Evolutionary conservation across 1,139 yeast genomes (phyloP), one percentile per base, ranked within the genome.

Genomic region (Suhomyces wounanorum): DNA sequence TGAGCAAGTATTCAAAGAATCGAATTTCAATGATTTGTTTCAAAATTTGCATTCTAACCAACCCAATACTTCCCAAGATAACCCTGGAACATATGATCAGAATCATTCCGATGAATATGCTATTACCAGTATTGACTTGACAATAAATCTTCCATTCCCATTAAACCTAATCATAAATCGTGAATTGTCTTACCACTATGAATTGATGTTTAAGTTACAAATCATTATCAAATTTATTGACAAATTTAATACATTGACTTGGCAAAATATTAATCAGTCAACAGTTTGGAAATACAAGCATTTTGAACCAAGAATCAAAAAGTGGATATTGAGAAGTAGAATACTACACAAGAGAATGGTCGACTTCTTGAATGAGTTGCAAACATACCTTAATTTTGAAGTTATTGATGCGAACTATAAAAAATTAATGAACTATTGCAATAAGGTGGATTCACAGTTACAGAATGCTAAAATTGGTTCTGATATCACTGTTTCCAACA

Each of bases 71-170:
- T 39, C 49, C 8, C 48, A 40, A 37, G 52, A 46, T 13, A 69
- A 70, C 13, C 35, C 40, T 11, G 31, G 21, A 28, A 53, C 43
- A 51, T 56, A 68, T 38, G 79, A 83, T 13, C 72, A 82, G 8
- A 81, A 85, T 59, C 82, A 82, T 41, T 65, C 65, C 8, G 76
- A 73, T 52, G 68, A 67, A 18, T 65, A 67, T 43, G 61, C 77
- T 1, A 67, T 75, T 4, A 55, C 71, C 1, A 71, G 75, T 36
- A 61, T 91, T 13, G 87, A 85, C 57, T 72, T 91, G 40, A 88
- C 89, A 48, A 66, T 89, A 35, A 73, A 78, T 26, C 73, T 92
- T 18, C 97, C 97, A 7, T 95, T 90, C 63, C 99, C 99, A 0
- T 69, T 91, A 44, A 90, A 91, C 56, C 73, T 92, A 38, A 75